Conservation (phyloP, 306 rosid species). For the Pachyrhizus erosus region DNA sequence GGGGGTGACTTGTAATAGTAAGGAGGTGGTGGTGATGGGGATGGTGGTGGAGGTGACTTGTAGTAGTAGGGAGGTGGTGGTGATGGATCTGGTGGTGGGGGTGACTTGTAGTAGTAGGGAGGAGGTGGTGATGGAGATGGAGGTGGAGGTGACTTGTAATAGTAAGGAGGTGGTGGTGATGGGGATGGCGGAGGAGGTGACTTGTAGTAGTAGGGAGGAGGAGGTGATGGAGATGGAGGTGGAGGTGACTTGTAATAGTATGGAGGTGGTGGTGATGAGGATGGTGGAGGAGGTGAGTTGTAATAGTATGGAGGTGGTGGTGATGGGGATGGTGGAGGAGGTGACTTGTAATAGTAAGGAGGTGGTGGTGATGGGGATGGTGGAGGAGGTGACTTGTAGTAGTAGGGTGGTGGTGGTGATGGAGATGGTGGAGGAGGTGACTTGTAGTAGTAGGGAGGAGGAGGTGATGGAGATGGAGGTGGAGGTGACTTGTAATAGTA, state of each 20-base stretch:
- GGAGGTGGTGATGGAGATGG: neutral
- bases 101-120: neutral
- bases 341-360: neutral
- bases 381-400: neutral
- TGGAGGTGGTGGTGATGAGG: neutral
- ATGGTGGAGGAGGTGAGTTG: neutral
- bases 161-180: neutral
- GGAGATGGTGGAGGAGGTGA: neutral
- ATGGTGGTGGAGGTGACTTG: neutral
- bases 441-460: neutral
- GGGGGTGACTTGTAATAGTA: conserved; percentile 8
- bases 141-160: neutral
- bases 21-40: conserved; percentile 5
- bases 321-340: conserved; percentile 13
- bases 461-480: neutral
- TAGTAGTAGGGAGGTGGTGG: conserved; percentile 14
- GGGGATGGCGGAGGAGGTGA: neutral
- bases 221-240: neutral
- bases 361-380: conserved; percentile 7
- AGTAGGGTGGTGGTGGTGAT: conserved; percentile 4
- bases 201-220: neutral
- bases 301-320: neutral
- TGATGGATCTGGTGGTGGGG: neutral
- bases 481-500: neutral
- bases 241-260: conserved; percentile 1